These are phyloP conservation scores for Agapanthus africanus DNA, from an alignment of 106 monocot genomes.

Conservation along the genomic window DNA sequence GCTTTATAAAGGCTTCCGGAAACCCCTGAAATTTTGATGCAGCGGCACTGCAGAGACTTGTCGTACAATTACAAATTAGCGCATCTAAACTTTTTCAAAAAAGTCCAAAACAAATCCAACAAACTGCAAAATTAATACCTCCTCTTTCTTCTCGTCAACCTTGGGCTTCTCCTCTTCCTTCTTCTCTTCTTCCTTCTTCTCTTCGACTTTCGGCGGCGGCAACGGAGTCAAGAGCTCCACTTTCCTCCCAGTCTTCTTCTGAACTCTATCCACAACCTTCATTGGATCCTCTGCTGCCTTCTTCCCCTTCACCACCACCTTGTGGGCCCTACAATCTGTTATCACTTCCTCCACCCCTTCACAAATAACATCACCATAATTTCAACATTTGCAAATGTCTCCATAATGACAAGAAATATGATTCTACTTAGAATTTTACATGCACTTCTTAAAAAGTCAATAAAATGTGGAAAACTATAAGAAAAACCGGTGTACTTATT, in stretches of 20 bases:
- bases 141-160: slow-evolving; percentile 67
- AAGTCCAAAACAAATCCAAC: not conserved
- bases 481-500: no score
- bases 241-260: slow-evolving; percentile 77
- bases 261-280: slow-evolving; percentile 70
- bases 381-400: not conserved
- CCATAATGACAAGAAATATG: no score
- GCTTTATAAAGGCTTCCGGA: not conserved
- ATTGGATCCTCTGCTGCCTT: slow-evolving; percentile 69
- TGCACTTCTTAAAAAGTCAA: not conserved
- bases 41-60: not conserved
- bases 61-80: not conserved
- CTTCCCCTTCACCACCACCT: slow-evolving; percentile 79
- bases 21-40: not conserved
- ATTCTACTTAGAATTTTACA: not conserved
- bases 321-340: slow-evolving; percentile 57
- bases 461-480: not conserved
- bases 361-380: not conserved
- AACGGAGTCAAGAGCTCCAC: slow-evolving; percentile 64
- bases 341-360: slow-evolving; percentile 78
- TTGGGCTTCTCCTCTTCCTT: slow-evolving; percentile 49
- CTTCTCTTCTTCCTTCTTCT: slow-evolving; percentile 24
- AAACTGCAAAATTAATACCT: slow-evolving; percentile 17
- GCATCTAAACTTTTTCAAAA: not conserved
- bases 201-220: slow-evolving; percentile 23